Conservation (phyloP, 169 alveolate species). For the Babesia divergens region DNA sequence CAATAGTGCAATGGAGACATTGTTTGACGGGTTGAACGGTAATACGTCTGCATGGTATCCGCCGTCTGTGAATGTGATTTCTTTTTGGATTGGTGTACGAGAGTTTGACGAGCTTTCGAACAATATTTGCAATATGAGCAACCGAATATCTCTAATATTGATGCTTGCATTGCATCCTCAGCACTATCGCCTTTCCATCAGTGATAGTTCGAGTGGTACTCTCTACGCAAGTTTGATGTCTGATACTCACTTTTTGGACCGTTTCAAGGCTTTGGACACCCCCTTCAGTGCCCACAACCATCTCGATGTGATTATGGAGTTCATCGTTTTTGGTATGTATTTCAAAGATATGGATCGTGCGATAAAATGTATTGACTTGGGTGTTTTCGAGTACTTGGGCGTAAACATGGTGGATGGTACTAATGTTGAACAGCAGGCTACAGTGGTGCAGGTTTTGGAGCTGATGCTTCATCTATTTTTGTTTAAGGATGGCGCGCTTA, state of each 20-base stretch:
- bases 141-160: slow-evolving; percentile 10
- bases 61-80: neutral
- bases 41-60: slow-evolving; percentile 43
- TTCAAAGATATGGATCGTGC: slow-evolving; percentile 27
- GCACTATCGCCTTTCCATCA: slow-evolving; percentile 14
- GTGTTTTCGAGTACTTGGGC: slow-evolving; percentile 3
- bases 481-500: slow-evolving; percentile 5
- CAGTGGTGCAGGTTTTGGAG: slow-evolving; percentile 5
- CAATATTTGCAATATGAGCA: slow-evolving; percentile 17
- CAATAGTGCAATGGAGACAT: neutral
- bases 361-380: slow-evolving; percentile 15
- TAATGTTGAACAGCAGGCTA: neutral
- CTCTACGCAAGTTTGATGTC: neutral
- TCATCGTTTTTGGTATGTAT: slow-evolving; percentile 30
- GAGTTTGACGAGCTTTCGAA: slow-evolving; percentile 40
- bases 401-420: neutral
- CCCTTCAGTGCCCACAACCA: neutral
- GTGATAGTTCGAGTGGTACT: neutral
- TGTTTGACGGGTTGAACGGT: slow-evolving; percentile 28
- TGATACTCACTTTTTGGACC: neutral
- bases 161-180: slow-evolving; percentile 26
- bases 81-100: slow-evolving; percentile 21
- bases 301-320: slow-evolving; percentile 14
- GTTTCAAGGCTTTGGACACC: neutral
- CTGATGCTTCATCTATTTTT: slow-evolving; percentile 2